Percentiles rank a stretch among this genome's conserved stretches.
These are phyloP conservation scores for Rhododendron kiyosumense DNA, from an alignment of 148 eudicot genomes.

Conservation along the genomic window DNA sequence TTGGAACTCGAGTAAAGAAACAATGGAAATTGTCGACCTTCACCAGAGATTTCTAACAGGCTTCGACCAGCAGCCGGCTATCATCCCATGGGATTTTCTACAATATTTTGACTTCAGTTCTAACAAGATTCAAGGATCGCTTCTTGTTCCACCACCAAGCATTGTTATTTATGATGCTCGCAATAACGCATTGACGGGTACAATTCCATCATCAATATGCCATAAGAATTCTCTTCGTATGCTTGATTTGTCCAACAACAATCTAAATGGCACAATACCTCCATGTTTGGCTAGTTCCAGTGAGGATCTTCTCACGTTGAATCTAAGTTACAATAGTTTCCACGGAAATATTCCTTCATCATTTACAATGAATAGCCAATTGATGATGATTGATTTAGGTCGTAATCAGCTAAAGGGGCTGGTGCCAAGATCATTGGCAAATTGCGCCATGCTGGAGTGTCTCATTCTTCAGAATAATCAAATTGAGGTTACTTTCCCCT, in stretches of 20 bases:
- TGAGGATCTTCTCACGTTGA: constrained; percentile 10
- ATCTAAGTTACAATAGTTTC: constrained; percentile 15
- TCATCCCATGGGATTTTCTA: constrained; percentile 15
- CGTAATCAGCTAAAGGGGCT: constrained; percentile 4
- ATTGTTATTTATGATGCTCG: background rate
- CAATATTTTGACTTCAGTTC: background rate
- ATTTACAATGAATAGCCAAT: background rate
- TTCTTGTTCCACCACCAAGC: constrained; percentile 21
- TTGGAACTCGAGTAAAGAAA: constrained; percentile 14
- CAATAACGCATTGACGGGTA: background rate
- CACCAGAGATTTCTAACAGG: constrained; percentile 12
- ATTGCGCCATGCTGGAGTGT: too few species aligned
- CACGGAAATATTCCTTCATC: background rate
- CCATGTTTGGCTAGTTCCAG: constrained; percentile 16
- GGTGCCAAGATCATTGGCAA: too few species aligned
- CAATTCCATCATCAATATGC: background rate
- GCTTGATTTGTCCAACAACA: background rate
- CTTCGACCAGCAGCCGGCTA: background rate
- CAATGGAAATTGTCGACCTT: background rate
- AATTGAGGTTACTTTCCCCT: too few species aligned
- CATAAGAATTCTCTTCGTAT: background rate
- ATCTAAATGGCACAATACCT: constrained; percentile 12
- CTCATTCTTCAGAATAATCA: too few species aligned
- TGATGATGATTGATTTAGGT: constrained; percentile 23
- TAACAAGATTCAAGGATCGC: constrained; percentile 19